Evolutionary conservation across 176 grass and related monocot species (phyloP), one percentile per base, ranked within the genome.

Genomic region (Hordeum vulgare): DNA sequence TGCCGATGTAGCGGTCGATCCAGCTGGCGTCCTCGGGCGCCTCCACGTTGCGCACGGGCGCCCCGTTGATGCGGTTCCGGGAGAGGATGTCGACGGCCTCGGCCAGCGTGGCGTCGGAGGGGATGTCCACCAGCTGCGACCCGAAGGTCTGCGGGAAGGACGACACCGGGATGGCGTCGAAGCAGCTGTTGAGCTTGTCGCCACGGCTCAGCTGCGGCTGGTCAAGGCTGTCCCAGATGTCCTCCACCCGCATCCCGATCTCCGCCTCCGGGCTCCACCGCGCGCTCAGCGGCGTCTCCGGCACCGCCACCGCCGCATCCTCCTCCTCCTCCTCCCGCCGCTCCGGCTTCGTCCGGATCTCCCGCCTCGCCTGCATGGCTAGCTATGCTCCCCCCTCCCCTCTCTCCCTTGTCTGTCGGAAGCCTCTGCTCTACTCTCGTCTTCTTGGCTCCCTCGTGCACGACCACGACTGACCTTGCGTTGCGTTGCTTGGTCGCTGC

Each of bases 1-100:
- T 93, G 47, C 96, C 96, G 84, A 98, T 95, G 87, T 95, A 95
- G 51, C 85, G 82, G 78, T 98, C 96, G 84, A 98, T 98, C 96
- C 93, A 98, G 83, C 96, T 98, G 18, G 93, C 87, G 85, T 95
- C 93, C 68, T 98, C 93, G 2, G 91, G 91, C 35, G 96, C 96
- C 28, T 98, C 89, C 5, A 92, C 77, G 90, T 92, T 94, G 69
- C 93, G 62, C 33, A 98, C 96, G 47, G 93, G 96, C 4, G 93
- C 96, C 40, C 89, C 91, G 85, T 94, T 79, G 75, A 98, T 94
- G 39, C 90, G 84, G 90, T 93, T 92, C 63, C 89, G 83, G 39
- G 93, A 95, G 28, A 98, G 86, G 84, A 81, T 92, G 41, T 93
- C 96, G n/a, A 95, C 91, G 60, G 91, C 90, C 83, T 95, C 93